Percentiles rank a stretch among this genome's conserved stretches.
These are phyloP conservation scores for Pseudogymnoascus verrucosus DNA, from an alignment of 2,329 filamentous ascomycete genomes.

Conservation along the genomic window DNA sequence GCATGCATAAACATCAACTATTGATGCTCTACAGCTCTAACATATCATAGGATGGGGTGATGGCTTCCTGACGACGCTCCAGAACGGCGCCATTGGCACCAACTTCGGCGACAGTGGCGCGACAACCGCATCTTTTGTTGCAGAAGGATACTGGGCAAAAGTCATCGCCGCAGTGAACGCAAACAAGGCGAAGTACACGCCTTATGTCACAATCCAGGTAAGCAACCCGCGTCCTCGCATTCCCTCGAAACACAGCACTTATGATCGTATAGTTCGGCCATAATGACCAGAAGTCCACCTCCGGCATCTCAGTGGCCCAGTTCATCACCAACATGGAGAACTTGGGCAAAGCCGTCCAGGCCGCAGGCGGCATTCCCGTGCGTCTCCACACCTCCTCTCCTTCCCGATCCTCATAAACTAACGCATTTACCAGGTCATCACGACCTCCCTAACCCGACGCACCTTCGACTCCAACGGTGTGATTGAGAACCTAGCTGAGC, in stretches of 20 bases:
- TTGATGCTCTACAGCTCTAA: conserved; percentile 9
- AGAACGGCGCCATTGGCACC: conserved; percentile 31
- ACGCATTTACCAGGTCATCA: conserved; percentile 27
- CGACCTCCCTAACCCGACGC: conserved; percentile 38
- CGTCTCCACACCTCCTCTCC: neutral
- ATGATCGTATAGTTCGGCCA: conserved; percentile 33
- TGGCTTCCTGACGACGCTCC: conserved; percentile 39
- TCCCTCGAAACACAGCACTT: neutral
- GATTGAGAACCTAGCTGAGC: conserved; percentile 32
- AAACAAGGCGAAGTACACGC: conserved; percentile 26
- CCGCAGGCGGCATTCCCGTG: conserved; percentile 21
- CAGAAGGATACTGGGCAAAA: conserved; percentile 35
- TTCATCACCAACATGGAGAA: conserved; percentile 35
- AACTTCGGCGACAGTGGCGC: conserved; percentile 38
- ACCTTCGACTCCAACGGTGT: conserved; percentile 33
- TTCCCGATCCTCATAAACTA: neutral
- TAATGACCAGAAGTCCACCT: conserved; percentile 39
- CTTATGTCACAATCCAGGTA: conserved; percentile 40
- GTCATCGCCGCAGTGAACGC: conserved; percentile 30
- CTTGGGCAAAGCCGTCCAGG: conserved; percentile 22
- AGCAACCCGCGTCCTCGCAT: too few species aligned
- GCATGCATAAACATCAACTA: neutral
- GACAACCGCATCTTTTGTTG: conserved; percentile 37
- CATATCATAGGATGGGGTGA: conserved; percentile 35
- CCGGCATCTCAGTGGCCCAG: conserved; percentile 28